Conservation (phyloP, 345 rosid genomes). For the Gossypium turneri region DNA sequence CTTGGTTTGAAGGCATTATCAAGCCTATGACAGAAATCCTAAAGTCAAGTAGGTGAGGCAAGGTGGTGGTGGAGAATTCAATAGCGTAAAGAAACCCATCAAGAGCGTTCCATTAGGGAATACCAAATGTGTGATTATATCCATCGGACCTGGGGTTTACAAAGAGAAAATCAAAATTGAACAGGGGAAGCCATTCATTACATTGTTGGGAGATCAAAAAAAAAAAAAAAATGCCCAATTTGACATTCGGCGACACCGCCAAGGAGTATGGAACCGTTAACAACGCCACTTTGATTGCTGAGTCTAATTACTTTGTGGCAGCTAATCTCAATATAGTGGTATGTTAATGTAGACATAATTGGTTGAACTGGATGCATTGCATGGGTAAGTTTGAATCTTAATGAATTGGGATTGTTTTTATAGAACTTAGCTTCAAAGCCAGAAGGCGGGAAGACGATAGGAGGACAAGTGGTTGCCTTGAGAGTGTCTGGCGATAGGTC, state of each 20-base stretch:
- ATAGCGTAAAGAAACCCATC: constrained; percentile 48
- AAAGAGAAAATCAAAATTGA: constrained; percentile 53
- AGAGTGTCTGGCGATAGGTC: constrained; percentile 41
- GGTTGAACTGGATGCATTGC: background rate
- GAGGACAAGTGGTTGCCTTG: constrained; percentile 46
- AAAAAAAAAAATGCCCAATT: constrained; percentile 29
- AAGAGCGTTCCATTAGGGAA: constrained; percentile 44
- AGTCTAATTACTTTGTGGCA: constrained; percentile 60
- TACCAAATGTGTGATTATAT: constrained; percentile 42
- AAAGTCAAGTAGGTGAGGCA: constrained; percentile 35
- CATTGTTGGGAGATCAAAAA: constrained; percentile 44
- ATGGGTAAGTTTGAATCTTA: background rate
- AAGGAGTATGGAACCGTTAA: constrained; percentile 48
- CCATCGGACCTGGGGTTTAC: constrained; percentile 44
- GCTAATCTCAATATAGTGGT: constrained; percentile 44
- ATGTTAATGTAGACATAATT: background rate
- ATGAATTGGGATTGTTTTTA: background rate
- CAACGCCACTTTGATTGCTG: constrained; percentile 55
- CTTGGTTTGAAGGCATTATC: constrained; percentile 5
- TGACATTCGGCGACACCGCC: constrained; percentile 44
- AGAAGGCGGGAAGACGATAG: constrained; percentile 13
- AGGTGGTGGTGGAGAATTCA: constrained; percentile 49
- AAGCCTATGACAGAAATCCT: background rate
- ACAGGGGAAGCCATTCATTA: constrained; percentile 42
- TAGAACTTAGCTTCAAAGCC: constrained; percentile 51